These are phyloP conservation scores for Mimosa bimucronata DNA, from an alignment of 306 rosid species.

Conservation along the genomic window DNA sequence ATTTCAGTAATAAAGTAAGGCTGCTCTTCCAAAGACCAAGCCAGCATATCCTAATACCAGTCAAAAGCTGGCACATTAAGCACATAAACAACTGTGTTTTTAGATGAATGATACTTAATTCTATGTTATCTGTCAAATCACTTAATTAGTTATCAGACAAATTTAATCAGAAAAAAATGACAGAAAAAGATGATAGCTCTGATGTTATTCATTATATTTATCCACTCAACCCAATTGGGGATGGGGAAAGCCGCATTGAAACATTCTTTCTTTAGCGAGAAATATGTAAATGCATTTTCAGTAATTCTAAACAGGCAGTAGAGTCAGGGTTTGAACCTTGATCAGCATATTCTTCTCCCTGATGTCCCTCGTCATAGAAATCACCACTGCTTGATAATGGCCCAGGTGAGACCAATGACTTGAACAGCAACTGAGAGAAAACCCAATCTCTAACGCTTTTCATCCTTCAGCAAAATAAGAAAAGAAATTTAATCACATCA, in stretches of 20 bases:
- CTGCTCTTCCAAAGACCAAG: background rate
- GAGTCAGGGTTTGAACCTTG: slow-evolving; percentile 58
- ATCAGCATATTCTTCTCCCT: slow-evolving; percentile 46
- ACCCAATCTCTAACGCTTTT: slow-evolving; percentile 78
- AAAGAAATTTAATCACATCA: slow-evolving; percentile 13
- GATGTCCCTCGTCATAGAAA: slow-evolving; percentile 50
- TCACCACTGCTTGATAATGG: slow-evolving; percentile 57
- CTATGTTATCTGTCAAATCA: background rate
- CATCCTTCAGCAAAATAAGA: slow-evolving; percentile 62
- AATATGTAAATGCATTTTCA: slow-evolving; percentile 15
- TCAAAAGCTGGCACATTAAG: background rate
- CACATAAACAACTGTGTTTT: background rate
- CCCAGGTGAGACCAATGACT: slow-evolving; percentile 63
- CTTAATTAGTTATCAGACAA: background rate
- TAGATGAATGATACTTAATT: background rate
- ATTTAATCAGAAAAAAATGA: slow-evolving; percentile 8
- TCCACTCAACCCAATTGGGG: slow-evolving; percentile 1
- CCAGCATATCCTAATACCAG: background rate
- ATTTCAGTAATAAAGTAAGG: background rate
- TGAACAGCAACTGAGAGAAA: slow-evolving; percentile 76
- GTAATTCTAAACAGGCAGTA: slow-evolving; percentile 3
- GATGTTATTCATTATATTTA: slow-evolving; percentile 7
- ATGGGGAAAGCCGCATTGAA: background rate
- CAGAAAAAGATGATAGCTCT: background rate
- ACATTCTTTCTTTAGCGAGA: background rate